phyloP scores from a whole-genome alignment of 1,284 basidiomycete species.

The Agroathelia rolfsii region DNA sequence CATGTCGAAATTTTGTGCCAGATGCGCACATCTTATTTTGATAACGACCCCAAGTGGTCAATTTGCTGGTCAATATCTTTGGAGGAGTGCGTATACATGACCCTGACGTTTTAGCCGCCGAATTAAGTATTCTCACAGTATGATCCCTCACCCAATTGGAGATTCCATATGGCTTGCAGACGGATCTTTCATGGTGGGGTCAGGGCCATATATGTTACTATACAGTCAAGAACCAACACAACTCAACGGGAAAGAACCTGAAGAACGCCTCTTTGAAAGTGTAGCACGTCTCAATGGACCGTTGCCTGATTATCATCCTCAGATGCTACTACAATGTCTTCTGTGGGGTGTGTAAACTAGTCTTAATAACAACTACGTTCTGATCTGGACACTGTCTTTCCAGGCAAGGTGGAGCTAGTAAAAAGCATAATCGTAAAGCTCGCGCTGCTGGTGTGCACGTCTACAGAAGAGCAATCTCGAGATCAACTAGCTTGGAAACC shows the following conservation, averaged over 20 bases:
- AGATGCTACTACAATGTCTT: constrained; percentile 84
- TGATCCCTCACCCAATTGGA: constrained; percentile 67
- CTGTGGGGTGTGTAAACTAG: constrained; percentile 62
- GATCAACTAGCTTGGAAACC: constrained; percentile 20
- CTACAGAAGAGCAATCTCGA: too few relatives aligned
- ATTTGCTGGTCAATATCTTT: constrained; percentile 67
- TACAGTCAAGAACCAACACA: constrained; percentile 35
- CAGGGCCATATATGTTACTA: constrained; percentile 71
- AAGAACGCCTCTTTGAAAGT: constrained; percentile 65
- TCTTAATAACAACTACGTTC: constrained; percentile 2
- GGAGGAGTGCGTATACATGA: constrained; percentile 36
- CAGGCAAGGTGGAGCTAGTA: constrained; percentile 77
- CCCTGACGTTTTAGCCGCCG: constrained; percentile 1
- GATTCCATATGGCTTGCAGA: constrained; percentile 84
- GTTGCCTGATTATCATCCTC: constrained; percentile 82
- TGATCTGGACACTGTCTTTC: constrained; percentile 5
- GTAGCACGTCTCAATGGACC: constrained; percentile 79
- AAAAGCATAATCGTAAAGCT: constrained; percentile 73
- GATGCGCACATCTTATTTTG: constrained; percentile 83
- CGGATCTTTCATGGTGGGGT: constrained; percentile 67
- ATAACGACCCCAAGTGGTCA: constrained; percentile 72
- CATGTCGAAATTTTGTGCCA: constrained; percentile 78
- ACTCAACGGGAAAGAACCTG: constrained; percentile 15
- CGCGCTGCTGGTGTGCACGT: too few relatives aligned
- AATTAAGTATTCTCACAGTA: constrained; percentile 28